A percentile compares a stretch with the other conserved stretches of the same genome.
Evolutionary conservation across 148 eudicot genomes (phyloP).

Genomic region (Persicaria tinctoria): DNA sequence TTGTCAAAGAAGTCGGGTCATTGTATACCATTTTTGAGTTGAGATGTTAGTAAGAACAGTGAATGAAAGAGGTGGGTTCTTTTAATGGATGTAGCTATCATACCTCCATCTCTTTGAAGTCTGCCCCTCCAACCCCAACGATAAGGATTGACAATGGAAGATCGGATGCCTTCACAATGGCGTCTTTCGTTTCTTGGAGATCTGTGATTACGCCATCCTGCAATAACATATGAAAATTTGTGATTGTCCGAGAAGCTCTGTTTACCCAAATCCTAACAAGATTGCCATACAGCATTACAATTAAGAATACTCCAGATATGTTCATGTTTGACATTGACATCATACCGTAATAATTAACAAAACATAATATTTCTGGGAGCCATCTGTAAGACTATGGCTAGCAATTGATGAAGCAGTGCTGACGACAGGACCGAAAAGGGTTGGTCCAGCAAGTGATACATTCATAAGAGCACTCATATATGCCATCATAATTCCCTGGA

Average conservation of each 20-base stretch:
- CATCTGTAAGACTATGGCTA: slow-evolving; percentile 50
- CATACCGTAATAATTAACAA: slow-evolving; percentile 88
- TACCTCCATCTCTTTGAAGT: slow-evolving; percentile 98
- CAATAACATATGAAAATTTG: not conserved
- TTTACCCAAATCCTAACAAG: not conserved
- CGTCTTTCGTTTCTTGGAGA: slow-evolving; percentile 97
- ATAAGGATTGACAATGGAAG: slow-evolving; percentile 92
- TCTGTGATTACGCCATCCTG: slow-evolving; percentile 99
- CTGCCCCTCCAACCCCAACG: slow-evolving; percentile 99
- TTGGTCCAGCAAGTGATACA: slow-evolving; percentile 97
- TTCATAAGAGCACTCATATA: slow-evolving; percentile 75
- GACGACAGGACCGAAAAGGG: slow-evolving; percentile 85
- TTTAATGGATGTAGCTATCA: not conserved
- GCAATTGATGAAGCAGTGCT: slow-evolving; percentile 75
- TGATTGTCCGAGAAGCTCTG: not conserved
- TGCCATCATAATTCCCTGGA: slow-evolving; percentile 87
- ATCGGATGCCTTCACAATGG: slow-evolving; percentile 87
- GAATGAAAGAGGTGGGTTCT: not conserved
- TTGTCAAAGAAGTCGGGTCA: not conserved
- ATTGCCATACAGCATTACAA: not conserved
- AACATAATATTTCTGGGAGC: slow-evolving; percentile 67
- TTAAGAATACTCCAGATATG: not conserved
- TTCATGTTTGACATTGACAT: slow-evolving; percentile 2
- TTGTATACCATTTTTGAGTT: not conserved
- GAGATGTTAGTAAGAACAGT: not conserved